phyloP scores from a whole-genome alignment of 2,329 filamentous ascomycete genomes.

The Aspergillus costaricaensis region DNA sequence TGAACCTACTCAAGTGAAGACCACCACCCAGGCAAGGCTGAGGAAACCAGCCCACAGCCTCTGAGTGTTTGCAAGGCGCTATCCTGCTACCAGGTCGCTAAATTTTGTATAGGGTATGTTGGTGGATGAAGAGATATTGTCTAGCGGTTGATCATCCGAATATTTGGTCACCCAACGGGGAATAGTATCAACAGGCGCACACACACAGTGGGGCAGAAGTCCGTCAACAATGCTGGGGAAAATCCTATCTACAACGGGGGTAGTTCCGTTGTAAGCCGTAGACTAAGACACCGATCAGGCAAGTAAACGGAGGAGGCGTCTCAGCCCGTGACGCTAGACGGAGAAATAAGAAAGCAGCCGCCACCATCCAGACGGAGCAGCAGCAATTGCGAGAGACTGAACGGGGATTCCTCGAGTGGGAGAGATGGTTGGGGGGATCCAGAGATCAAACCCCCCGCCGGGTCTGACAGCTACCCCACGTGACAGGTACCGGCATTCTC shows the following conservation, averaged over 20 bases:
- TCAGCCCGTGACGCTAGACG: background rate
- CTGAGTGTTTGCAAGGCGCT: background rate
- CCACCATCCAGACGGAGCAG: background rate
- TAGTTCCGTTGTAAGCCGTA: background rate
- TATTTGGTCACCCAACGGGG: background rate
- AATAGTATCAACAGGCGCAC: slow-evolving; percentile 9
- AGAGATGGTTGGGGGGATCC: background rate
- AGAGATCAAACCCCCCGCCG: background rate
- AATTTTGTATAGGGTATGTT: background rate
- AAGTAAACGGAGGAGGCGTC: background rate
- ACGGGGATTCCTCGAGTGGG: background rate
- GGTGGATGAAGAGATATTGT: background rate
- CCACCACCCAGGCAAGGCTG: background rate
- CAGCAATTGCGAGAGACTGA: background rate
- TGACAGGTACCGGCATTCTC: background rate
- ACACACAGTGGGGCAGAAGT: slow-evolving; percentile 1
- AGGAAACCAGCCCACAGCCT: background rate
- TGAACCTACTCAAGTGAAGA: background rate
- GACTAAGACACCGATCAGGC: no score
- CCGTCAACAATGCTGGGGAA: background rate
- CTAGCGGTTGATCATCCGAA: slow-evolving; percentile 1
- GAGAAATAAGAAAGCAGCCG: background rate
- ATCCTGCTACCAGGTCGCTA: background rate
- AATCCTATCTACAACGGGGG: slow-evolving; percentile 1
- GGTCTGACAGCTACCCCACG: slow-evolving; percentile 1